Base-by-base conservation (phyloP, 176 grass and related monocot genomes). In the Areca catechu region DNA sequence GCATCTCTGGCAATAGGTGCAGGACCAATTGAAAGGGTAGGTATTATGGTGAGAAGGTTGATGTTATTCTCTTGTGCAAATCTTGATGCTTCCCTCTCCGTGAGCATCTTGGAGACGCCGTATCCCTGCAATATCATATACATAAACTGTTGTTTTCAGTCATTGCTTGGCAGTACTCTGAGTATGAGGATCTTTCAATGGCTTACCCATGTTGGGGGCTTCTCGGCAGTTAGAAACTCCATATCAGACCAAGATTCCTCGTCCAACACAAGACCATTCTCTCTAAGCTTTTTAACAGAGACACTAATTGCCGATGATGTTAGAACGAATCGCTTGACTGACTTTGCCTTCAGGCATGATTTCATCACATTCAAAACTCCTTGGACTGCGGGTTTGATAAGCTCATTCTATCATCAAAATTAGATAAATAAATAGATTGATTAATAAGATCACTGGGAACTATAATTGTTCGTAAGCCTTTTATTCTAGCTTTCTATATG, bases 221-320 rank as follows among this genome's bases (percentile, higher is more conserved):
- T 79, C 4, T 73, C 56, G 17, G 69, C n/a, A 0, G 37, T 74
- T 14, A 95, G 67, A 56, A 63, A 76, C 1, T 78, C 76, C 18
- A 83, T 50, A 60, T 89, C 85, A 4, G 90, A 95, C 76, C 76
- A 95, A 0, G 75, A 71, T 0, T 78, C 70, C 77, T 89, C 90
- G 19, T 89, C 76, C 3, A 89, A 67, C 16, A 86, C 82, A 29
- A 78, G 62, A 0, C 82, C 76, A 19, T 50, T 76, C 48, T 79
- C 82, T 60, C 75, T 22, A 3, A 79, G 66, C 10, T 23, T 61
- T 65, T 49, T 55, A 66, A 70, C 49, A 17, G 70, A 78, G 61
- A 95, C 63, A 5, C 75, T 60, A 2, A 76, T 76, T n/a, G 66
- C 61, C 53, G 90, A 86, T 1, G 90, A 95, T 5, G 90, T 95